These are phyloP conservation scores for Exserohilum rostratum DNA, from an alignment of 2,329 filamentous ascomycete genomes.

Conservation along the genomic window DNA sequence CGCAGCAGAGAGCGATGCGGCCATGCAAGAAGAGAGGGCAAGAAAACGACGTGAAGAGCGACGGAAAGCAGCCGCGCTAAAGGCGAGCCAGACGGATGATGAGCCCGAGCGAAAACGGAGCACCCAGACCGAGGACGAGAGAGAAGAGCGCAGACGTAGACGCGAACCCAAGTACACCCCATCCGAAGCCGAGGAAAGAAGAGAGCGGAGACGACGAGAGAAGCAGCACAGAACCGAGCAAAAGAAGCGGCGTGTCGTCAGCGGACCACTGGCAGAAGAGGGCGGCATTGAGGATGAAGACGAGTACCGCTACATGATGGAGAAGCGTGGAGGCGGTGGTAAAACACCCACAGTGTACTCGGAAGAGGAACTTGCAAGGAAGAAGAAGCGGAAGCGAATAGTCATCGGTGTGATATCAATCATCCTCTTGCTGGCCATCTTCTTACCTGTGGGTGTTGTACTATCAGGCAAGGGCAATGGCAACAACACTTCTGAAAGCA, in stretches of 20 bases:
- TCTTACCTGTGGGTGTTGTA: conserved; percentile 56
- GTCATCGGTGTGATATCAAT: conserved; percentile 48
- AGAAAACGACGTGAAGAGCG: conserved; percentile 37
- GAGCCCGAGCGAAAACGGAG: conserved; percentile 31
- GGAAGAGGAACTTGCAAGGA: conserved; percentile 47
- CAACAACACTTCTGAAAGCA: conserved; percentile 28
- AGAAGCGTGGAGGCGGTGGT: conserved; percentile 52
- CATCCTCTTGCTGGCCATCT: conserved; percentile 53
- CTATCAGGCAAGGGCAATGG: conserved; percentile 52
- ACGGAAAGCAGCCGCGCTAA: conserved; percentile 37
- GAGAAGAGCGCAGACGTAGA: conserved; percentile 35
- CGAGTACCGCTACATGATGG: conserved; percentile 49
- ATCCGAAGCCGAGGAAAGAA: conserved; percentile 47
- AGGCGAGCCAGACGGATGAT: conserved; percentile 31
- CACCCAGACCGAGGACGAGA: conserved; percentile 38
- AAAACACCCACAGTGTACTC: conserved; percentile 44
- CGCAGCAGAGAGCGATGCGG: conserved; percentile 29
- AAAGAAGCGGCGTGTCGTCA: conserved; percentile 52
- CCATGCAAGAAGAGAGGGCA: conserved; percentile 29
- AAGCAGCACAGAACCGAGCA: conserved; percentile 39
- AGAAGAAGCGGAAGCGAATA: conserved; percentile 60
- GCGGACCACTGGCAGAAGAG: conserved; percentile 55
- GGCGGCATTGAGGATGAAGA: conserved; percentile 52
- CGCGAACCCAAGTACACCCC: conserved; percentile 46
- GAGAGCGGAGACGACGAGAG: conserved; percentile 50